Evolutionary conservation across 2,329 filamentous ascomycete species (phyloP).

Genomic region (Beauveria sp.): DNA sequence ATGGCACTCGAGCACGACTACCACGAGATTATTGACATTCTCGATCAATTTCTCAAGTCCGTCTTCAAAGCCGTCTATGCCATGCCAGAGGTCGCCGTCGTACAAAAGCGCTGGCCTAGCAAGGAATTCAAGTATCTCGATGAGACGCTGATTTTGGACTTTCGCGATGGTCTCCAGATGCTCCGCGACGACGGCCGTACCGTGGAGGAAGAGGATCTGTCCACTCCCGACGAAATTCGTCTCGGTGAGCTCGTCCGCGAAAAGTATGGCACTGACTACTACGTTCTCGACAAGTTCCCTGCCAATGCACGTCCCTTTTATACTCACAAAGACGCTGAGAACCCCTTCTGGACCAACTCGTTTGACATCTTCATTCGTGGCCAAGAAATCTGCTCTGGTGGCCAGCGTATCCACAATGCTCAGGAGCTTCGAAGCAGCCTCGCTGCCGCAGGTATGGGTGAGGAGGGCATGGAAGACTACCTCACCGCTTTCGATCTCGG

Average conservation of each 20-base stretch:
- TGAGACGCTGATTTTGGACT: slow-evolving; percentile 73
- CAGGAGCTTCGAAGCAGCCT: slow-evolving; percentile 69
- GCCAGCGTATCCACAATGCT: slow-evolving; percentile 84
- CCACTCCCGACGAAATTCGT: slow-evolving; percentile 78
- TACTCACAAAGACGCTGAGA: slow-evolving; percentile 71
- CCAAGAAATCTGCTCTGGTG: slow-evolving; percentile 86
- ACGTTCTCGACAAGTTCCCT: slow-evolving; percentile 91
- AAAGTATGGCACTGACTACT: slow-evolving; percentile 84
- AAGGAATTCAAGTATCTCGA: slow-evolving; percentile 83
- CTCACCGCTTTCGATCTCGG: slow-evolving; percentile 82
- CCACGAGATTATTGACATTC: slow-evolving; percentile 71
- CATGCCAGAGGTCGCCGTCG: slow-evolving; percentile 62
- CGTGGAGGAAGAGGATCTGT: slow-evolving; percentile 66
- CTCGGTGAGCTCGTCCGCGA: slow-evolving; percentile 79
- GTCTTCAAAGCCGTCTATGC: slow-evolving; percentile 44
- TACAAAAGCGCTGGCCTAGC: slow-evolving; percentile 80
- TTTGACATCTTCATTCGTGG: slow-evolving; percentile 93
- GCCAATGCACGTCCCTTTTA: slow-evolving; percentile 81
- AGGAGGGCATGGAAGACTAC: slow-evolving; percentile 83
- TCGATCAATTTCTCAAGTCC: slow-evolving; percentile 74
- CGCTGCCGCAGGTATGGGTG: slow-evolving; percentile 65
- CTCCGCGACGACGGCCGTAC: slow-evolving; percentile 77
- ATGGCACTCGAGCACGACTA: slow-evolving; percentile 89
- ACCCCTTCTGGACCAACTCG: slow-evolving; percentile 73
- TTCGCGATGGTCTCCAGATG: slow-evolving; percentile 71